Conservation (phyloP, 352 stramenopile genomes). For the Pythium biforme region DNA sequence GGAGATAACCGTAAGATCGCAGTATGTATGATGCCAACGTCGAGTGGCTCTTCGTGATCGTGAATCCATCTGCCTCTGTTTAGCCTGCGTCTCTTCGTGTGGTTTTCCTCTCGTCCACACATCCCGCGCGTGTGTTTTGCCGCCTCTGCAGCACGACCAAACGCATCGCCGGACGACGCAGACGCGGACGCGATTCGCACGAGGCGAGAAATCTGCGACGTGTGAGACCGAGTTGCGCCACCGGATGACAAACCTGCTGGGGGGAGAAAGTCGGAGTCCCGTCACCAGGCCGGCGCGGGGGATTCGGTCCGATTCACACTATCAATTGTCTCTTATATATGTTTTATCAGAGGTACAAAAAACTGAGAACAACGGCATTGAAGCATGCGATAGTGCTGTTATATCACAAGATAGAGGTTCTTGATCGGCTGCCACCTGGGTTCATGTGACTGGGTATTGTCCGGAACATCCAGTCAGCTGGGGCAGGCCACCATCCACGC, state of each 20-base stretch:
- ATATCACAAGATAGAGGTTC: background rate
- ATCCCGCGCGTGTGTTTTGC: background rate
- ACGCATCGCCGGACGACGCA: too few species aligned
- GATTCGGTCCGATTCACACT: background rate
- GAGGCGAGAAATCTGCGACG: too few species aligned
- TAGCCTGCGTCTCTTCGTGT: background rate
- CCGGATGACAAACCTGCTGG: too few species aligned
- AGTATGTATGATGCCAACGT: too few species aligned
- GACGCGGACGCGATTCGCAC: background rate
- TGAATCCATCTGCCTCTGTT: conserved; percentile 3
- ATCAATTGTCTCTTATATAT: background rate
- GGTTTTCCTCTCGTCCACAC: background rate
- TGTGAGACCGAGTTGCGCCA: background rate
- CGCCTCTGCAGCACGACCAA: background rate
- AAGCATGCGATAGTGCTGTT: background rate
- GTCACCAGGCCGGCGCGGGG: background rate
- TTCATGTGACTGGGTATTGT: conserved; percentile 11
- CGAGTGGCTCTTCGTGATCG: background rate
- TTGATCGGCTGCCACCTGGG: background rate
- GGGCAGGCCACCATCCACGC: too few species aligned
- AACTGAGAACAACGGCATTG: background rate
- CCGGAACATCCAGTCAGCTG: conserved; percentile 16
- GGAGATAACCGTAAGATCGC: too few species aligned
- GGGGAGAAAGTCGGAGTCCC: conserved; percentile 3
- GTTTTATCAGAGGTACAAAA: background rate